These are phyloP conservation scores for Gynochthodes officinalis DNA, from an alignment of 257 asterid species.

Conservation along the genomic window DNA sequence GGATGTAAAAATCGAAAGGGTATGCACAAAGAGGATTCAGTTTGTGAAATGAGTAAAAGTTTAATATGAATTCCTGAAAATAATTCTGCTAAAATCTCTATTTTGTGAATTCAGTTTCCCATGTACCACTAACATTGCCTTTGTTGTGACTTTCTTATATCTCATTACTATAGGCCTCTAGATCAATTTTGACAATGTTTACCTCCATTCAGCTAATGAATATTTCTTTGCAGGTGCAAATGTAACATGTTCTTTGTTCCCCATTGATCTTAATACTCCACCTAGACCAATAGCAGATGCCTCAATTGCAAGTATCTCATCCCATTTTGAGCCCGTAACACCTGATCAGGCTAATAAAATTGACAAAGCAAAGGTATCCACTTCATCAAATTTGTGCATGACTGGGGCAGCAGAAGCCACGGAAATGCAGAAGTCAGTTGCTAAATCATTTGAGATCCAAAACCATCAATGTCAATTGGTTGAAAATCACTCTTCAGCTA, in stretches of 20 bases:
- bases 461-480: constrained; percentile 31
- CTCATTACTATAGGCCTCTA: no score
- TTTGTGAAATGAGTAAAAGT: no score
- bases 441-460: constrained; percentile 33
- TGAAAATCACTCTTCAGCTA: constrained; percentile 26
- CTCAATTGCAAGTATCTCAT: constrained; percentile 22
- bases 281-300: constrained; percentile 33
- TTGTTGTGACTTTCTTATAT: background rate
- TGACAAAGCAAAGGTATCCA: constrained; percentile 25
- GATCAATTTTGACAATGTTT: background rate
- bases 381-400: constrained; percentile 18
- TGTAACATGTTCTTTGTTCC: constrained; percentile 31
- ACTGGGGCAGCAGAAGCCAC: constrained; percentile 22
- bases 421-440: constrained; percentile 20
- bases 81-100: background rate
- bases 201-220: background rate
- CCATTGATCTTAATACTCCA: constrained; percentile 49
- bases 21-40: background rate
- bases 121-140: background rate
- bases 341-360: constrained; percentile 46
- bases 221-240: constrained; percentile 46
- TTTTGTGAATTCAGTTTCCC: background rate
- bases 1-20: background rate
- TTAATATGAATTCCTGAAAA: background rate
- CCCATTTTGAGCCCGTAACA: constrained; percentile 56